Evolutionary conservation across 2,329 filamentous ascomycete species (phyloP).

Genomic region (Alternaria metachromatica): DNA sequence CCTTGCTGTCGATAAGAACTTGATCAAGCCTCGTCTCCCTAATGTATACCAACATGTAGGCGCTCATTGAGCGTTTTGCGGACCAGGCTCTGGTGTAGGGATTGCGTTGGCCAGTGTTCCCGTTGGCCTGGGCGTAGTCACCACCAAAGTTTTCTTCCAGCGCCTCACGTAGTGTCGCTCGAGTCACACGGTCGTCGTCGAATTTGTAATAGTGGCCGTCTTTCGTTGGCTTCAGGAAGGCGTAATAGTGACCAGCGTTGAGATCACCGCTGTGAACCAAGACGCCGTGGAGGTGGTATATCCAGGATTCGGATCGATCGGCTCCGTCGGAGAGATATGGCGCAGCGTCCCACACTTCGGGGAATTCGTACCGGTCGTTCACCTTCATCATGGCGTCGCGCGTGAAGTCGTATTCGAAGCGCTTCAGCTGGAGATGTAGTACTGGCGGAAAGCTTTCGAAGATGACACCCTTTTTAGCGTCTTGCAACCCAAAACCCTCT

Average conservation of each 20-base stretch:
- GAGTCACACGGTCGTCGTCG: constrained; percentile 96
- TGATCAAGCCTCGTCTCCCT: constrained; percentile 84
- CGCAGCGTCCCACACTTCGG: constrained; percentile 80
- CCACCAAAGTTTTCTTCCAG: constrained; percentile 97
- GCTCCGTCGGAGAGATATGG: constrained; percentile 87
- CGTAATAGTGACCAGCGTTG: constrained; percentile 98
- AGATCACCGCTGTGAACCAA: constrained; percentile 95
- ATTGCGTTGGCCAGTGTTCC: constrained; percentile 64
- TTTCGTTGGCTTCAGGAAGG: constrained; percentile 88
- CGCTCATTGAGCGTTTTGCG: constrained; percentile 77
- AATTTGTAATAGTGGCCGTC: constrained; percentile 97
- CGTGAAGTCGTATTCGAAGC: constrained; percentile 97
- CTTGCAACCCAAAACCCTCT: constrained; percentile 88
- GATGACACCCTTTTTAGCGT: constrained; percentile 97
- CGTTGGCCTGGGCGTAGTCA: constrained; percentile 71
- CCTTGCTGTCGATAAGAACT: constrained; percentile 77
- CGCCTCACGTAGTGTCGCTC: constrained; percentile 87
- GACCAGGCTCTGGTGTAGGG: constrained; percentile 70
- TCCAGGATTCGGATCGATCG: constrained; percentile 86
- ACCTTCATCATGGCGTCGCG: constrained; percentile 99
- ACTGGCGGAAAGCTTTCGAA: constrained; percentile 96
- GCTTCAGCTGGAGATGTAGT: constrained; percentile 91
- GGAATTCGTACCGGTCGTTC: constrained; percentile 90
- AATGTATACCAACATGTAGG: constrained; percentile 99
- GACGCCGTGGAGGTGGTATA: constrained; percentile 92